Base-by-base conservation (phyloP, 371 early-diverging fungal genomes). In the Mortierella polycephala region DNA sequence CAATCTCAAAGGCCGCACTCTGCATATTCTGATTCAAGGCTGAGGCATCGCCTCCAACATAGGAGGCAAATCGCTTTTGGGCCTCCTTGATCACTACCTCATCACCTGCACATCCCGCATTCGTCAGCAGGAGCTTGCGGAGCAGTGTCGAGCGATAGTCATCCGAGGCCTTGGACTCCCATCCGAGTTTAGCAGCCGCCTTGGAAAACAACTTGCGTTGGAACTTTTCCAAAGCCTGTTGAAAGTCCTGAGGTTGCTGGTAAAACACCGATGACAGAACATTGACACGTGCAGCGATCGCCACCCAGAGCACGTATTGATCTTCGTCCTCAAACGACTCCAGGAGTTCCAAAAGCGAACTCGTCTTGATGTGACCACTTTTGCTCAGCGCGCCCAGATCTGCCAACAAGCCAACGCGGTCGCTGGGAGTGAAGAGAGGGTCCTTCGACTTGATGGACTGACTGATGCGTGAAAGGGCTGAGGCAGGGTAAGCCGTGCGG, bases 21-120 rank as follows among this genome's bases (percentile, higher is more conserved):
- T 95, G 93, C 40, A 98, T 65, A 82, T 96, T 94, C 60, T 96
- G 92, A 69, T 94, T 93, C 52, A 98, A 54, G 8, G 91, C 91
- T 42, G 87, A 85, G 54, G 66, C 61, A 58, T 89, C 83, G 54
- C 88, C 88, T 7, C 70, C 76, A 47, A 86, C 81, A 57, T 86
- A 92, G n/a, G 75, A 64, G 23, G 79, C 73, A 71, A 95, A 94
- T 2, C 92, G 85, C 56, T 58, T 71, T 54, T 83, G 79, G 14
- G 94, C 89, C 65, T 92, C 90, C 14, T 65, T 71, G 50, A 93
- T 76, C 42, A 76, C 58, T 0, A 44, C 57, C 41, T 76, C 70
- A 45, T 82, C 77, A n/a, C 81, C 82, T 42, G 84, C 73, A 30
- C 66, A 57, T 56, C 87, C 88, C 7, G 87, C 85, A 40, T 81